phyloP scores from a whole-genome alignment of 1,139 yeast species.

The Taphrina wiesneri region DNA sequence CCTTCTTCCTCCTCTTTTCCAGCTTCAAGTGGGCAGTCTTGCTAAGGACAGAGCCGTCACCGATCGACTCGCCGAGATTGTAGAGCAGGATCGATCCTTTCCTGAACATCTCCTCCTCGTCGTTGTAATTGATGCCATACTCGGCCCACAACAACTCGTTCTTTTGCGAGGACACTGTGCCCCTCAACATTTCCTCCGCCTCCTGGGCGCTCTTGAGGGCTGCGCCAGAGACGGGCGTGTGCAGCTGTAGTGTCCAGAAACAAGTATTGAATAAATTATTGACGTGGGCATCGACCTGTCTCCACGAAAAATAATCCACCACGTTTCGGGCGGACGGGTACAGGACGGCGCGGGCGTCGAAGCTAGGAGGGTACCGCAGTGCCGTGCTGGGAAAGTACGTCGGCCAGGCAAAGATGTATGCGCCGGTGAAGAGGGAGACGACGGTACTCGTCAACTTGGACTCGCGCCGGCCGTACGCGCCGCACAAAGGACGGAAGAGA shows the following conservation, averaged over 20 bases:
- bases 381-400: conserved; percentile 55
- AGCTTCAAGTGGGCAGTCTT: conserved; percentile 45
- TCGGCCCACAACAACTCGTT: conserved; percentile 77
- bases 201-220: conserved; percentile 67
- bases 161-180: conserved; percentile 79
- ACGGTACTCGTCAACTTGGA: conserved; percentile 76
- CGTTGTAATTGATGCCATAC: conserved; percentile 84
- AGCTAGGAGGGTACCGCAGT: conserved; percentile 64
- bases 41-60: neutral
- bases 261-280: conserved; percentile 90
- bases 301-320: conserved; percentile 86
- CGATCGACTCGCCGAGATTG: neutral
- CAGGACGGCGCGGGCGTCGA: conserved; percentile 86
- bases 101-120: conserved; percentile 81
- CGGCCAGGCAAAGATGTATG: conserved; percentile 69
- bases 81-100: conserved; percentile 69
- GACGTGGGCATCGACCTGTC: conserved; percentile 96
- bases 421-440: conserved; percentile 77
- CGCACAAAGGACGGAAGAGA: neutral
- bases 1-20: conserved; percentile 55
- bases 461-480: conserved; percentile 35
- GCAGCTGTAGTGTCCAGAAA: conserved; percentile 85
- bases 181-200: conserved; percentile 55
- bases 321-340: conserved; percentile 68
- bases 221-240: too few relatives aligned